phyloP scores from a whole-genome alignment of 1,139 yeast genomes.

The Magnusiomyces tetraspermus region DNA sequence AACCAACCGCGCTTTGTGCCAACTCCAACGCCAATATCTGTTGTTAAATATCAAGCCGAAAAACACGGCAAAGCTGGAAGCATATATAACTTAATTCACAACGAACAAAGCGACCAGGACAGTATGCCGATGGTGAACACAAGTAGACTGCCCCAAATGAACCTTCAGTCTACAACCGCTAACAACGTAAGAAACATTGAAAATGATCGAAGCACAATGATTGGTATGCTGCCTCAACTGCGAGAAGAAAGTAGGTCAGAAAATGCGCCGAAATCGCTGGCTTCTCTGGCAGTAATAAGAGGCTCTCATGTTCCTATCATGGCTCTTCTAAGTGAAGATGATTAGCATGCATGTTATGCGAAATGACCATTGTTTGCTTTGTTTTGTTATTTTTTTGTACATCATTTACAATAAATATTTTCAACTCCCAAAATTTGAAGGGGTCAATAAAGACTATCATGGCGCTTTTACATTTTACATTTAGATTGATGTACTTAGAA shows the following conservation, averaged over 20 bases:
- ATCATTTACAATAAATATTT: too few species aligned
- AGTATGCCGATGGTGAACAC: too few species aligned
- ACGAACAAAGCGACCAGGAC: neutral
- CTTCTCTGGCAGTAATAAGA: too few species aligned
- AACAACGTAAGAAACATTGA: neutral
- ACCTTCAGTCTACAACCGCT: neutral
- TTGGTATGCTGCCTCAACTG: neutral
- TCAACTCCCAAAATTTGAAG: too few species aligned
- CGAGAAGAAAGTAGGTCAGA: too few species aligned
- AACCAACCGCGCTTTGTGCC: neutral
- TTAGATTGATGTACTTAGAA: too few species aligned
- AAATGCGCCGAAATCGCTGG: too few species aligned
- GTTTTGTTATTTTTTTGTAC: too few species aligned
- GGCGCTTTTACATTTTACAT: neutral
- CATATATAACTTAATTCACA: neutral
- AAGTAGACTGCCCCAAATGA: too few species aligned
- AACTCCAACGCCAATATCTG: neutral
- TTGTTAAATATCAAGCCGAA: too few species aligned
- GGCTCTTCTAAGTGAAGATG: neutral
- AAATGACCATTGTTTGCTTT: too few species aligned
- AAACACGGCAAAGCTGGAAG: neutral
- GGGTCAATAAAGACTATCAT: neutral
- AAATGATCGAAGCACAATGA: neutral
- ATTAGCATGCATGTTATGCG: too few species aligned
- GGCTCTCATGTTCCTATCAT: neutral